Conservation (phyloP, 2,329 filamentous ascomycete genomes). For the Aspergillus sojae region DNA sequence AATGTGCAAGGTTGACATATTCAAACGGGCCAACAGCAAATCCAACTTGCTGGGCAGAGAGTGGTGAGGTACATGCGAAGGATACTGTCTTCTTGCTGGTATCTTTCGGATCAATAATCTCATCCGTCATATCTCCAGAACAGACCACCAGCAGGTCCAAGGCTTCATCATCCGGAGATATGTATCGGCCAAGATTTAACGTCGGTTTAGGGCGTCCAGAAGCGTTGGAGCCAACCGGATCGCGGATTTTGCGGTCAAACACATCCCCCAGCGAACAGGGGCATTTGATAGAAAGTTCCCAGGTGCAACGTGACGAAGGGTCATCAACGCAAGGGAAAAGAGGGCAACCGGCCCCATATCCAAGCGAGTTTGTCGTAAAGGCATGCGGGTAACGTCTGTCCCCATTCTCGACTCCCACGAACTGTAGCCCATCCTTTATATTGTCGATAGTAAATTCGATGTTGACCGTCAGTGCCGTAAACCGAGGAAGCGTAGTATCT, state of each 20-base stretch:
- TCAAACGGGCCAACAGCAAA: slow-evolving; percentile 96
- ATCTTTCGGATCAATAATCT: slow-evolving; percentile 75
- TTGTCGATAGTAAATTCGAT: slow-evolving; percentile 78
- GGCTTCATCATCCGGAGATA: slow-evolving; percentile 77
- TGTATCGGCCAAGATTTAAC: slow-evolving; percentile 37
- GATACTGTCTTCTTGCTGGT: slow-evolving; percentile 83
- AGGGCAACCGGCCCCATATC: slow-evolving; percentile 77
- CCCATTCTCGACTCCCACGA: slow-evolving; percentile 78
- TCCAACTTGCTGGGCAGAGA: slow-evolving; percentile 85
- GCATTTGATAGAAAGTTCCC: slow-evolving; percentile 85
- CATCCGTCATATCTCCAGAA: slow-evolving; percentile 85
- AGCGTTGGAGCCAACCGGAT: slow-evolving; percentile 23
- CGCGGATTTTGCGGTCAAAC: slow-evolving; percentile 44
- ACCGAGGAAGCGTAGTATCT: slow-evolving; percentile 50
- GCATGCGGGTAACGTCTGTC: slow-evolving; percentile 87
- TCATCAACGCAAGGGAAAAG: slow-evolving; percentile 95
- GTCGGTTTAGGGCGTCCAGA: slow-evolving; percentile 29
- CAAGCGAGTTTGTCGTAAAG: slow-evolving; percentile 80
- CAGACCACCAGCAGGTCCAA: slow-evolving; percentile 89
- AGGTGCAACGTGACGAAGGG: slow-evolving; percentile 75
- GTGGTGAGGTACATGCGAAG: slow-evolving; percentile 74
- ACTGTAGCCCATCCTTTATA: slow-evolving; percentile 85
- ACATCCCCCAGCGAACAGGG: slow-evolving; percentile 84
- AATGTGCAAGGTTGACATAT: slow-evolving; percentile 85
- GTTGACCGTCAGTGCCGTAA: slow-evolving; percentile 63